Evolutionary conservation across 352 stramenopile genomes (phyloP), one percentile per base, ranked within the genome.

Genomic region (Globisporangium orthogonon): DNA sequence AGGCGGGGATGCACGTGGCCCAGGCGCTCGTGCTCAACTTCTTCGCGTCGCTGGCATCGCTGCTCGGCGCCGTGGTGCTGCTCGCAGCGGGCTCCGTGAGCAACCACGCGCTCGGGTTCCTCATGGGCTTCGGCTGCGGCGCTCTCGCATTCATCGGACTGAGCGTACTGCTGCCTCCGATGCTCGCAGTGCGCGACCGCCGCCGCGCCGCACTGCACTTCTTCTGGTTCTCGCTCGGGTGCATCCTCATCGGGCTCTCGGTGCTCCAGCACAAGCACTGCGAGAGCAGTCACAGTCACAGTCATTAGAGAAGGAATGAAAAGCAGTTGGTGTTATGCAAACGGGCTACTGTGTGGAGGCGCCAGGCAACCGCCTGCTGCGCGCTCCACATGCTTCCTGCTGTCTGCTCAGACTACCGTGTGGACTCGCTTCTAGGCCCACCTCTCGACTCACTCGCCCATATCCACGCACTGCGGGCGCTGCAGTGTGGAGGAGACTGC

Each of bases 51-150:
- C 15, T 66, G 7, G 60, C 55, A 28, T 66, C 60, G 45, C 29
- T 66, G 28, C 41, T 66, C 2, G 60, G 60, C 3, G 60, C 31
- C 13, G 33, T 63, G 35, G 50, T 66, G 29, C 41, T 66, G 15
- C n/a, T 63, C 13, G 55, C 60, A 11, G 37, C 39, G 6, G 60
- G 54, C 50, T 39, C 37, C 0, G 60, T 66, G 54, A 72, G 66
- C 39, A 54, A 59, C 17, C 52, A 66, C 45, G 54, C 63, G 30
- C 57, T 77, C 18, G 69, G 69, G 18, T 50, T 57, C 28, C 52
- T 77, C 58, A 58, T 77, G 44, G 58, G 56, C 23, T 50, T 62
- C 58, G 40, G 66, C 56, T 45, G 49, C 53, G 18, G 58, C 29
- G 52, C 58, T 30, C 50, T 64, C 23, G 15, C 59, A 28, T 65